Percentiles rank a stretch among this genome's conserved stretches.
Conservation (phyloP, 352 stramenopile species). For the Blastocystis sp. region DNA sequence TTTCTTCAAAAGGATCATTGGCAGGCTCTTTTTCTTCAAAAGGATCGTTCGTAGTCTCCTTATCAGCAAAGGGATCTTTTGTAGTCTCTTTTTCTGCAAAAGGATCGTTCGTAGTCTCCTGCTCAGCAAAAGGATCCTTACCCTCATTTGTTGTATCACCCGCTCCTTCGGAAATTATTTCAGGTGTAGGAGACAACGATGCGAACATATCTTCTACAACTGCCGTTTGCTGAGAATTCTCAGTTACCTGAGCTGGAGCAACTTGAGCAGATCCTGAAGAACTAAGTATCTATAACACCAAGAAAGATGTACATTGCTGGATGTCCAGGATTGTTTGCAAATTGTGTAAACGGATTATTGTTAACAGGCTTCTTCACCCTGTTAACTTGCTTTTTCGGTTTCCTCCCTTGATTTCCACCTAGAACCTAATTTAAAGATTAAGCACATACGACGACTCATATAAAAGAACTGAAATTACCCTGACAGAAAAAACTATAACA, state of each 20-base stretch:
- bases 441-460: neutral
- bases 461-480: too few relatives aligned
- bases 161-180: neutral
- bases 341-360: neutral
- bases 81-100: neutral
- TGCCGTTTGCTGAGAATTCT: neutral
- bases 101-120: neutral
- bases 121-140: neutral
- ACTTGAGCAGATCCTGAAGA: too few relatives aligned
- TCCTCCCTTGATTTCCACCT: neutral
- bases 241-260: neutral
- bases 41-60: conserved; percentile 4
- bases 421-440: too few relatives aligned
- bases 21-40: neutral
- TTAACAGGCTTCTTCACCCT: neutral
- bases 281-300: neutral
- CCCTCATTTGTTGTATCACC: neutral
- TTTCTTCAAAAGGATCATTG: neutral
- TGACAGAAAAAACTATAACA: too few relatives aligned
- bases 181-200: neutral
- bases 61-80: conserved; percentile 5
- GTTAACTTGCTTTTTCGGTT: neutral
- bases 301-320: neutral
- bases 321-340: neutral
- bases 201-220: neutral